These are phyloP conservation scores for Collybia sp. DNA, from an alignment of 768 basidiomycete genomes.

Conservation along the genomic window DNA sequence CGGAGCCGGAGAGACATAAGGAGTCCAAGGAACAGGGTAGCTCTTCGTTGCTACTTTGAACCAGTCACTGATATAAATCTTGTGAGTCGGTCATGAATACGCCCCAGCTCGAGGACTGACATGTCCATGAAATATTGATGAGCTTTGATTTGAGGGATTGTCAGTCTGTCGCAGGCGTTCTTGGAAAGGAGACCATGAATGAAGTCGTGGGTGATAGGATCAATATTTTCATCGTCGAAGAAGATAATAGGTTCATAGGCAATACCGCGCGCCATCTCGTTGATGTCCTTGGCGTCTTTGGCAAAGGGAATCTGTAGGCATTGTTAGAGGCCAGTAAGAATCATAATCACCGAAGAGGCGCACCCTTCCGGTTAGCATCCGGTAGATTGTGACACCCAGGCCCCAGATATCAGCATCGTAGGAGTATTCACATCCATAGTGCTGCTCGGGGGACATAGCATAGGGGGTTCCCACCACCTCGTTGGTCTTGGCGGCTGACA, in stretches of 20 bases:
- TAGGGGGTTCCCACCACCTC: conserved; percentile 15
- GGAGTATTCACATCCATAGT: conserved; percentile 10
- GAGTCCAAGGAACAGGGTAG: conserved; percentile 6
- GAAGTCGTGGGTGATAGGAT: not conserved
- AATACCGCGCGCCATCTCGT: not conserved
- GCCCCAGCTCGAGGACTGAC: not conserved
- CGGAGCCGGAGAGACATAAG: conserved; percentile 6
- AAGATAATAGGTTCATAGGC: not conserved
- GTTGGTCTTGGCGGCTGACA: conserved; percentile 1
- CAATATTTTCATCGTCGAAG: not conserved
- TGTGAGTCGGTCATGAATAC: not conserved
- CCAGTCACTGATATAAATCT: conserved; percentile 6
- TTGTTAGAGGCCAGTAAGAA: too few relatives aligned
- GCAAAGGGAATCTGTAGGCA: too few relatives aligned
- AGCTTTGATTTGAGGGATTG: conserved; percentile 1
- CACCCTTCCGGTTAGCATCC: conserved; percentile 51
- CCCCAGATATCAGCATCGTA: conserved; percentile 61
- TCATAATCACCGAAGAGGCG: not conserved
- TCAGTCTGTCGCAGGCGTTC: not conserved
- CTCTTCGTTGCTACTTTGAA: conserved; percentile 2
- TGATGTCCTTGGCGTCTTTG: too few relatives aligned
- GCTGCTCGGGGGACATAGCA: conserved; percentile 15
- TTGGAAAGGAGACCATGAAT: conserved; percentile 1
- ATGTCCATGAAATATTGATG: conserved; percentile 2
- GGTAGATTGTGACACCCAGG: conserved; percentile 64